These are phyloP conservation scores for Mycena sanguinolenta DNA, from an alignment of 768 basidiomycete genomes.

Conservation along the genomic window DNA sequence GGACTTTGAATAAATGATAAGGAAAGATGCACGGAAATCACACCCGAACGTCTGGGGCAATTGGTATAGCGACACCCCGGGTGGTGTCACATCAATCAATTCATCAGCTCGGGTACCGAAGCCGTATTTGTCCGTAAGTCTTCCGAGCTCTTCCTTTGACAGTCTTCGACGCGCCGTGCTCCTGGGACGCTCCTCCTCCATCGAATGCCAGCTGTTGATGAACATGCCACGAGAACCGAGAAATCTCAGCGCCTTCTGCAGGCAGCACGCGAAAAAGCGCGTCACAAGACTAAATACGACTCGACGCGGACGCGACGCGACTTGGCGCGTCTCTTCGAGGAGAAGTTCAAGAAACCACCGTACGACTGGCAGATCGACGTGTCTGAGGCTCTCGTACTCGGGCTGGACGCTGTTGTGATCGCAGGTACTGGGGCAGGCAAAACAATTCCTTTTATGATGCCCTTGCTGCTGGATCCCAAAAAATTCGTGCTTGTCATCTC, in stretches of 20 bases:
- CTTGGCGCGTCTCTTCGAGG: conserved; percentile 18
- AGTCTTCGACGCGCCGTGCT: too few species aligned
- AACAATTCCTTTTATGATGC: conserved; percentile 54
- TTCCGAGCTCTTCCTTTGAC: too few species aligned
- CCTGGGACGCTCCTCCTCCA: too few species aligned
- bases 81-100: too few species aligned
- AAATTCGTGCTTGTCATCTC: conserved; percentile 51
- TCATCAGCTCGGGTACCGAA: too few species aligned
- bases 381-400: conserved; percentile 49
- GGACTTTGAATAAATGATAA: too few species aligned
- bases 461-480: conserved; percentile 40
- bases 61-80: too few species aligned
- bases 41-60: too few species aligned
- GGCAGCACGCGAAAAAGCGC: conserved; percentile 30
- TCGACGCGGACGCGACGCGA: conserved; percentile 30
- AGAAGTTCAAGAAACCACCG: conserved; percentile 27
- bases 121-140: too few species aligned
- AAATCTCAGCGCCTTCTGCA: conserved; percentile 11
- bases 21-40: too few species aligned
- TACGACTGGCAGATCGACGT: conserved; percentile 57
- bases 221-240: not conserved
- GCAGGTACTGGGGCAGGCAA: too few species aligned
- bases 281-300: conserved; percentile 24
- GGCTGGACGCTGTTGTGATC: conserved; percentile 50
- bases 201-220: not conserved